A percentile compares a stretch with the other conserved stretches of the same genome.
These are phyloP conservation scores for Vaccinium macrocarpon DNA, from an alignment of 148 eudicot species.

Conservation along the genomic window DNA sequence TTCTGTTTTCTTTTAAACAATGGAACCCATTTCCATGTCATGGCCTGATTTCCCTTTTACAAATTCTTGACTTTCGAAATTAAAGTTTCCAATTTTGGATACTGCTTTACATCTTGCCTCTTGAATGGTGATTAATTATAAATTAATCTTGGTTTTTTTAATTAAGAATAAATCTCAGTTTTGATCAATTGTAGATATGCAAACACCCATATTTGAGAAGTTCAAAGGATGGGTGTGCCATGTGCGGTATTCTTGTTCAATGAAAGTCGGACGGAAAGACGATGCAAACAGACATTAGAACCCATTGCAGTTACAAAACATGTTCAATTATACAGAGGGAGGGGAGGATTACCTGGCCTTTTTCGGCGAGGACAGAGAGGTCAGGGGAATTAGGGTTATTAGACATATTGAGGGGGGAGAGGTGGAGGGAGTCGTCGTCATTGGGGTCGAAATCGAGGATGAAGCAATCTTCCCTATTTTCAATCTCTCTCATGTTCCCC, in stretches of 20 bases:
- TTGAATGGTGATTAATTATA: background rate
- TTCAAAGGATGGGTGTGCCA: background rate
- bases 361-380: constrained; percentile 41
- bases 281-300: background rate
- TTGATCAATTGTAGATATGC: too few species aligned
- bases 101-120: background rate
- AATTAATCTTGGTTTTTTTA: background rate
- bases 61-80: background rate
- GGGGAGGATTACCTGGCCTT: constrained; percentile 41
- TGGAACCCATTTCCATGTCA: background rate
- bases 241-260: background rate
- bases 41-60: background rate
- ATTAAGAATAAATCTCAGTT: too few species aligned
- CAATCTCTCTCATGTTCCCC: constrained; percentile 33
- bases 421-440: constrained; percentile 13
- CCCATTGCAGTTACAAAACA: too few species aligned
- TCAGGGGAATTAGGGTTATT: constrained; percentile 16
- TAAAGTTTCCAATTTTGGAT: background rate
- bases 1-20: background rate
- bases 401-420: background rate
- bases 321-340: background rate
- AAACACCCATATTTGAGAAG: background rate
- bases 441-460: constrained; percentile 58
- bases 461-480: constrained; percentile 63
- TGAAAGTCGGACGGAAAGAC: background rate